Conservation (phyloP, 352 stramenopile species). For the Elongisporangium senticosum region DNA sequence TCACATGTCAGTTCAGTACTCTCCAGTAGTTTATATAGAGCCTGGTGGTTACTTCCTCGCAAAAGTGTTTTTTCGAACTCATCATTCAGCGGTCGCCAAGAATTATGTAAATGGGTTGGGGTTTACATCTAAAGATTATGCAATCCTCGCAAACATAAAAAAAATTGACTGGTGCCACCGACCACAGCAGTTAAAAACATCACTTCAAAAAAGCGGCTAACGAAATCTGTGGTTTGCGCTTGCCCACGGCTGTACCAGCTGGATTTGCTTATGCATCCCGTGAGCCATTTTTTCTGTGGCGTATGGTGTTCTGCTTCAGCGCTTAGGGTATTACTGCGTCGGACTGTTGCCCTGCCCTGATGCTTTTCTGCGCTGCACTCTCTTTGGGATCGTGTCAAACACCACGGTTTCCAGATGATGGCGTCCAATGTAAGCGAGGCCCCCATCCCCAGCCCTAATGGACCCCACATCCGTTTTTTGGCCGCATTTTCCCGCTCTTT, state of each 20-base stretch:
- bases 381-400: not conserved
- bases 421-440: not conserved
- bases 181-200: not conserved
- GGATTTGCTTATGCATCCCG: not conserved
- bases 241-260: not conserved
- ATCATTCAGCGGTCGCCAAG: not conserved
- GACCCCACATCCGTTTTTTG: not conserved
- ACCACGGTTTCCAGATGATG: not conserved
- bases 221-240: too few relatives aligned
- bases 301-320: not conserved
- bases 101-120: not conserved
- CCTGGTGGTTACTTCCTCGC: not conserved
- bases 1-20: not conserved
- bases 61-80: not conserved
- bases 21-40: too few relatives aligned
- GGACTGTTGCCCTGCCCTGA: not conserved
- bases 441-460: not conserved
- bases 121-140: not conserved
- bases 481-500: not conserved
- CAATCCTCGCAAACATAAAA: not conserved
- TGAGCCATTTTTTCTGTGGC: not conserved
- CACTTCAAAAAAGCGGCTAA: too few relatives aligned
- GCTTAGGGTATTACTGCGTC: not conserved
- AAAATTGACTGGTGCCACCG: not conserved
- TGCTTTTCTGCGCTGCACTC: not conserved